Base-by-base conservation (phyloP, 179 eudicot genomes). In the Beta macrorhiza region DNA sequence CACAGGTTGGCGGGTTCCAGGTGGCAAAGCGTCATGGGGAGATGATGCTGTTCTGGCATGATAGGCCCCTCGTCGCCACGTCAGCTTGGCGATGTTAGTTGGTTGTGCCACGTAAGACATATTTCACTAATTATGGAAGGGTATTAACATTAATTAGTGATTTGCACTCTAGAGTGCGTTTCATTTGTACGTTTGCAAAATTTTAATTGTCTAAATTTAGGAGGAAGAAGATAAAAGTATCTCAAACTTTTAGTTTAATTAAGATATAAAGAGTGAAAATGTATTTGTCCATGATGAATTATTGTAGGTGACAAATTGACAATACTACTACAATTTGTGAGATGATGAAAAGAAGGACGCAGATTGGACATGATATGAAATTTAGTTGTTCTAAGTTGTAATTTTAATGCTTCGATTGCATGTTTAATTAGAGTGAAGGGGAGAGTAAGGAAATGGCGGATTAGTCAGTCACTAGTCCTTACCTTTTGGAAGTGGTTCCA, bases 41-140 rank as follows among this genome's bases (percentile, higher is more conserved):
- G 93, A 90, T 95, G 98, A 80, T 93, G 92, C 90, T 95, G n/a
- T 92, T 90, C 80, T 95, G 98, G 98, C 95, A 91, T 5, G 97
- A 90, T 12, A 80, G 90, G 91, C 88, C 97, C 7, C 85, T 95
- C 11, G 90, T 90, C 8, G 87, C 97, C 86, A 92, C 95, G 72
- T 95, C 98, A 67, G 95, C 97, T 15, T 95, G 98, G 98, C 88
- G 90, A 89, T 93, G 83, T 76, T 95, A 90, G 83, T 1, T 32
- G 37, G 11, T 15, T 20, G 45, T 59, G 61, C 11, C 42, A 68
- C 62, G 76, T 70, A 79, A 79, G 76, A 76, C 57, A 7, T 79
- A 70, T 37, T 70, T 15, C 57, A 73, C 44, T 53, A 52, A 52
- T 73, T 52, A 73, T 52, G 19, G 25, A 22, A 49, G 5, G 7